Evolutionary conservation across 2,329 filamentous ascomycete species (phyloP), one percentile per base, ranked within the genome.

Genomic region (Clarireedia sp.): DNA sequence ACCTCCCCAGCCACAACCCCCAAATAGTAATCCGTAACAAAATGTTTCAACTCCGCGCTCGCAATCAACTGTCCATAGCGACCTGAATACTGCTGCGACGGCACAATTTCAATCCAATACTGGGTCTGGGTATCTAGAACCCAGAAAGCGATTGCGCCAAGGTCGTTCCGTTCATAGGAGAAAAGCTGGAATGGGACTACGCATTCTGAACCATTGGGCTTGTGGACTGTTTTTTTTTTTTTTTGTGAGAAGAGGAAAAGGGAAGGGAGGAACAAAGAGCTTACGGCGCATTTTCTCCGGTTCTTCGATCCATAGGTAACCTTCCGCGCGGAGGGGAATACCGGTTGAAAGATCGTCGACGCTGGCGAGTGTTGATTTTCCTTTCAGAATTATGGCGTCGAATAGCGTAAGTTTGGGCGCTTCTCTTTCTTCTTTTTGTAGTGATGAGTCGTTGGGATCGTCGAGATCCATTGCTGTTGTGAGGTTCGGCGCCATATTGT

Each of bases 11-110:
- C 38, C n/a, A 41, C 9, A 33, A 54, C 52, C 17, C 45, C 45
- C 14, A 49, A 29, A n/a, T 54, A 54, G n/a, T 49, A 54, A 49
- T 54, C 52, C 14, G 44, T 54, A n/a, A 54, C 24, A 33, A 54
- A 54, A n/a, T 54, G 45, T 37, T 49, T 54, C 14, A 54, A 38
- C 16, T 54, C 52, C 9, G 52, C 52, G 43, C 52, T 54, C 17
- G 26, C 52, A 14, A 54, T 47, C 45, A 54, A 49, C 9, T 16
- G 16, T 16, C 45, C 48, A 21, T 49, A 54, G 19, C 49, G 33
- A n/a, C 23, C 26, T 33, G 41, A 24, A 16, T 54, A 54, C 17
- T 54, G 48, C 33, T 54, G 52, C 3, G 52, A 54, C 41, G 52
- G 52, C 5, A 49, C 48, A 0, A 54, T 38, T 21, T 54, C 52